Conservation (phyloP, 345 rosid genomes). For the Passiflora organensis region DNA sequence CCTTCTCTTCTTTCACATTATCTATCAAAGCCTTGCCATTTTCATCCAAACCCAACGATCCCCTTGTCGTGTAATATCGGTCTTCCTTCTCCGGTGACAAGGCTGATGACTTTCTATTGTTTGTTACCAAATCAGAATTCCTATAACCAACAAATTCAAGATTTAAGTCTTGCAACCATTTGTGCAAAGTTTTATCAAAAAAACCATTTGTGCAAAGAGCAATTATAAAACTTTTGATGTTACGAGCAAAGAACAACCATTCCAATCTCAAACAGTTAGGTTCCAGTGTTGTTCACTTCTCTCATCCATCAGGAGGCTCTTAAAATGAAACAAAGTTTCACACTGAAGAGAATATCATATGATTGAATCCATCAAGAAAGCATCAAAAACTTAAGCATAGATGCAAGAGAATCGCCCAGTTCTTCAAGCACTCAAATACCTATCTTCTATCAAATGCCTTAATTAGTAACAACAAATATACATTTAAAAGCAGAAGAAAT, state of each 20-base stretch:
- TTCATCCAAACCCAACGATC: conserved; percentile 67
- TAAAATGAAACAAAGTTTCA: background rate
- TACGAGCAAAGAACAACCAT: background rate
- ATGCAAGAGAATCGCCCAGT: background rate
- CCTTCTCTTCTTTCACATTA: conserved; percentile 55
- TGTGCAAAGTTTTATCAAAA: background rate
- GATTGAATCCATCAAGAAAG: background rate
- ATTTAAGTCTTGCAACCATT: background rate
- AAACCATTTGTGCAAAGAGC: too few relatives aligned
- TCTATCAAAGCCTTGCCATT: conserved; percentile 49
- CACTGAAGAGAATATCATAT: background rate
- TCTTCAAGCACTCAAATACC: background rate
- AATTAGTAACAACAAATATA: background rate
- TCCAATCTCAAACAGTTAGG: background rate
- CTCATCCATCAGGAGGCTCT: background rate
- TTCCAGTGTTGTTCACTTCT: background rate
- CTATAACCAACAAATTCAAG: conserved; percentile 24
- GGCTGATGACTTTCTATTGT: conserved; percentile 39
- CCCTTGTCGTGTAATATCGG: conserved; percentile 71
- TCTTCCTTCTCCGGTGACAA: conserved; percentile 75
- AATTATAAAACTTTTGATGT: too few relatives aligned
- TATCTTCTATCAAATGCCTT: background rate
- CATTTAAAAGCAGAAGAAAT: background rate
- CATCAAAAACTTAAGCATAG: background rate
- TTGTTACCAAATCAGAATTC: conserved; percentile 42